phyloP scores from a whole-genome alignment of 73 alveolate species.

The Symbiodinium natans region DNA sequence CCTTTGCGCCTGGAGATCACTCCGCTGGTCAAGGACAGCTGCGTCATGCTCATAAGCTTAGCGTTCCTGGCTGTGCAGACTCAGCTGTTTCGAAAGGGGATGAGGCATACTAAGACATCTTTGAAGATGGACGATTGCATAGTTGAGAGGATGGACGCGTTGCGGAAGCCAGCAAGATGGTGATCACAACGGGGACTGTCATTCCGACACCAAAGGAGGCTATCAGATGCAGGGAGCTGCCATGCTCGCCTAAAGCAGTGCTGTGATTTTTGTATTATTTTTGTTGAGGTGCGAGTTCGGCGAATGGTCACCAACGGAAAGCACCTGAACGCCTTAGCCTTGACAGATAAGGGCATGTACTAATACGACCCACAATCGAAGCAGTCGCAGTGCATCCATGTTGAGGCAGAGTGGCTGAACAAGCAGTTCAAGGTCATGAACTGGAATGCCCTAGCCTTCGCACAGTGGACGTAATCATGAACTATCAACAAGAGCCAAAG shows the following conservation, averaged over 20 bases:
- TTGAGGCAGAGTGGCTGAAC: constrained; percentile 86
- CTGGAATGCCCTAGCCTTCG: constrained; percentile 49
- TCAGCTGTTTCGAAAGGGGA: no score
- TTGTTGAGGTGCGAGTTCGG: constrained; percentile 39
- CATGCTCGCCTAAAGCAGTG: not conserved
- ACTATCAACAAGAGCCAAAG: not conserved
- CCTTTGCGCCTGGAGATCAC: constrained; percentile 85
- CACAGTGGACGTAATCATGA: not conserved
- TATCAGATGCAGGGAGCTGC: not conserved
- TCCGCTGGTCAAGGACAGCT: constrained; percentile 3
- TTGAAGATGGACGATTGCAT: no score
- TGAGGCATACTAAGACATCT: no score
- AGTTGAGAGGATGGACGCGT: not conserved
- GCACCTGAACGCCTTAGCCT: not conserved
- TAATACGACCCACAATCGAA: not conserved
- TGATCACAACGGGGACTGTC: constrained; percentile 82
- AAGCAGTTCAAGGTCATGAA: constrained; percentile 93
- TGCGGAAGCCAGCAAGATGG: constrained; percentile 23
- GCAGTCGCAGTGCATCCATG: not conserved
- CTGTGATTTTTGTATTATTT: not conserved
- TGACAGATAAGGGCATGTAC: no score
- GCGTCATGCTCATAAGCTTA: no score
- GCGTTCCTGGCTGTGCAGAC: no score
- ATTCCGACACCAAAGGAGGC: constrained; percentile 93
- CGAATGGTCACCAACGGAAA: constrained; percentile 45